phyloP scores from a whole-genome alignment of 805 yeast genomes.

The Ogataea thermomethanolica region DNA sequence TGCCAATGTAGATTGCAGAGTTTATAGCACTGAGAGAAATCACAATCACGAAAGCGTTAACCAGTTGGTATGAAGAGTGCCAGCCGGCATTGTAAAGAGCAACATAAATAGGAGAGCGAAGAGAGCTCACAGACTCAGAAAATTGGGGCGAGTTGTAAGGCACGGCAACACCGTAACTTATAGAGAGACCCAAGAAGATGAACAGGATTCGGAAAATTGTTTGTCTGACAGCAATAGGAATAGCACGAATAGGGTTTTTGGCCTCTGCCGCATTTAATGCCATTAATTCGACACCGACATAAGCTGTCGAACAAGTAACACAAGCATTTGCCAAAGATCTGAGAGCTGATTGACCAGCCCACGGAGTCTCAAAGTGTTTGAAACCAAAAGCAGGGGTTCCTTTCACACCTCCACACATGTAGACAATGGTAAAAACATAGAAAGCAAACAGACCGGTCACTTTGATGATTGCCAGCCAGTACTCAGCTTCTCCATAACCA shows the following conservation, averaged over 20 bases:
- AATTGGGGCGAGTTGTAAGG: constrained; percentile 53
- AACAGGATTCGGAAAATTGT: constrained; percentile 52
- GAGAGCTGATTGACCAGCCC: constrained; percentile 50
- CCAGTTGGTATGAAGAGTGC: constrained; percentile 46
- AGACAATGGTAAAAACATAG: constrained; percentile 39
- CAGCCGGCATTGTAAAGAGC: constrained; percentile 50
- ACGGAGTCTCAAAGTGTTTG: constrained; percentile 42
- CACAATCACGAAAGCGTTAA: constrained; percentile 59
- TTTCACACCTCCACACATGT: constrained; percentile 34
- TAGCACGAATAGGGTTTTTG: constrained; percentile 52
- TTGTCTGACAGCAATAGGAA: constrained; percentile 56
- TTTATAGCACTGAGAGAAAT: constrained; percentile 70
- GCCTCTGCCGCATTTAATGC: constrained; percentile 62
- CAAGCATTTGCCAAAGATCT: constrained; percentile 30
- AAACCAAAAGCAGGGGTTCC: constrained; percentile 29
- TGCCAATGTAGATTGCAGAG: constrained; percentile 65
- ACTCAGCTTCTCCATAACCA: constrained; percentile 55
- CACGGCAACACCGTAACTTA: constrained; percentile 56
- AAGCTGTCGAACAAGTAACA: constrained; percentile 75
- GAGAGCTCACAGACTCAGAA: constrained; percentile 34
- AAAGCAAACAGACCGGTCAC: constrained; percentile 35
- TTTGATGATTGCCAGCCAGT: constrained; percentile 48
- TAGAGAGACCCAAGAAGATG: constrained; percentile 51
- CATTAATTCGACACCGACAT: constrained; percentile 55
- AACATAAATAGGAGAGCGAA: constrained; percentile 48